A percentile compares a stretch with the other conserved stretches of the same genome.
Evolutionary conservation across 2,329 filamentous ascomycete species (phyloP).

Genomic region (Venturia nashicola): DNA sequence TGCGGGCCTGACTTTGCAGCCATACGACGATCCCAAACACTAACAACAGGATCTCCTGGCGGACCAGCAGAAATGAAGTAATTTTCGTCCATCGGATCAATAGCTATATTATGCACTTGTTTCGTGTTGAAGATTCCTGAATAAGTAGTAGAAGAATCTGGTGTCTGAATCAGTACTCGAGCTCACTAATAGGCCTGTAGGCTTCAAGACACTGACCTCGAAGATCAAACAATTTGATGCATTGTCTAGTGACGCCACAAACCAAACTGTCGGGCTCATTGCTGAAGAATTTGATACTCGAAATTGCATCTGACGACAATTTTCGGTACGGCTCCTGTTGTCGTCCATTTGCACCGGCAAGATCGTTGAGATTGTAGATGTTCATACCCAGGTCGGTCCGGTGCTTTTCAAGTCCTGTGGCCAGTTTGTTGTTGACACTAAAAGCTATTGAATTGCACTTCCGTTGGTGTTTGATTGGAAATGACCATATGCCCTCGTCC

Average conservation of each 20-base stretch:
- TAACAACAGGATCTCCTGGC: constrained; percentile 59
- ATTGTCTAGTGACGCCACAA: constrained; percentile 63
- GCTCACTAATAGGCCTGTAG: constrained; percentile 22
- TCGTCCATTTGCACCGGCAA: constrained; percentile 37
- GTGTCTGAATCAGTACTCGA: constrained; percentile 12
- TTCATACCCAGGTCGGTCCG: constrained; percentile 73
- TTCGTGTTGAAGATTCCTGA: constrained; percentile 40
- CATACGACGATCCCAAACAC: constrained; percentile 62
- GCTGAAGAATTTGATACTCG: constrained; percentile 71
- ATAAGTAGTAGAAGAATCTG: constrained; percentile 29
- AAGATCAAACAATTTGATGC: constrained; percentile 65
- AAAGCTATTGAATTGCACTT: constrained; percentile 75
- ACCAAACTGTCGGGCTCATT: constrained; percentile 64
- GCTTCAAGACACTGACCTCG: constrained; percentile 42
- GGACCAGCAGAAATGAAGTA: constrained; percentile 71
- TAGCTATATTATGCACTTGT: constrained; percentile 56
- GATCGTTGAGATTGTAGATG: constrained; percentile 63
- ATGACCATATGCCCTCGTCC: constrained; percentile 41
- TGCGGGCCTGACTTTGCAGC: constrained; percentile 17
- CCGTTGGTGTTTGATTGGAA: constrained; percentile 62
- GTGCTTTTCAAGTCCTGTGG: constrained; percentile 68
- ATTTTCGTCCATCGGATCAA: constrained; percentile 69
- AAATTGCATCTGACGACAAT: constrained; percentile 60
- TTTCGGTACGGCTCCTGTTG: constrained; percentile 37
- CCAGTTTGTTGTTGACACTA: constrained; percentile 57